Percentiles rank a stretch among this genome's conserved stretches.
Conservation (phyloP, 257 asterid genomes). For the Mentha longifolia region DNA sequence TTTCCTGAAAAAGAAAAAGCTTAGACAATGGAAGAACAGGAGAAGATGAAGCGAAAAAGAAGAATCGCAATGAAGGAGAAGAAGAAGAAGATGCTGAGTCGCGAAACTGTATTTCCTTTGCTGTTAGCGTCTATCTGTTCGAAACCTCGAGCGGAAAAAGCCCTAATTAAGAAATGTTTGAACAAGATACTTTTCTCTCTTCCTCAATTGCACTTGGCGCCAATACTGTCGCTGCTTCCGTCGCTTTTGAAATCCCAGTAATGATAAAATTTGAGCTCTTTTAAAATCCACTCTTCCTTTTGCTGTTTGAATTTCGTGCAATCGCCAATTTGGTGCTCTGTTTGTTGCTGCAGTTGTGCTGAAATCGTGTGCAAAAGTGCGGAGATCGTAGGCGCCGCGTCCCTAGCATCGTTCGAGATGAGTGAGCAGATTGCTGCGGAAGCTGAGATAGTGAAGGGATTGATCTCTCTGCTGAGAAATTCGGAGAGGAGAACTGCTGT, state of each 20-base stretch:
- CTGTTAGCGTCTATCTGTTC: slow-evolving; percentile 57
- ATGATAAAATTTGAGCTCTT: slow-evolving; percentile 4
- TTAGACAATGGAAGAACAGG: slow-evolving; percentile 19
- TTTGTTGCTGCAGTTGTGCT: slow-evolving; percentile 42
- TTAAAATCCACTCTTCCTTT: not conserved
- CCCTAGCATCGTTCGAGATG: slow-evolving; percentile 59
- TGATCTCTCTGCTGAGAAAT: slow-evolving; percentile 51
- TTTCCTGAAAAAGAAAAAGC: too few relatives aligned
- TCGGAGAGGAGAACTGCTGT: slow-evolving; percentile 42
- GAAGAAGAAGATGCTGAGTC: slow-evolving; percentile 23
- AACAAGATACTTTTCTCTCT: slow-evolving; percentile 45
- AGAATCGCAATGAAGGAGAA: slow-evolving; percentile 25
- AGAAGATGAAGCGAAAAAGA: slow-evolving; percentile 27
- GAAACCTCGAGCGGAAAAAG: slow-evolving; percentile 26
- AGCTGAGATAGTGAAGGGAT: slow-evolving; percentile 52
- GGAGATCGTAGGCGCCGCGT: slow-evolving; percentile 65
- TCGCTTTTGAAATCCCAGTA: slow-evolving; percentile 66
- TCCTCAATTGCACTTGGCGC: slow-evolving; percentile 40
- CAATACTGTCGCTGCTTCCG: slow-evolving; percentile 71
- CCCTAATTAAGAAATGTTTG: slow-evolving; percentile 53
- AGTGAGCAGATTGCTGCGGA: slow-evolving; percentile 63
- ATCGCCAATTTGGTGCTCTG: not conserved
- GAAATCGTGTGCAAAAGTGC: slow-evolving; percentile 54
- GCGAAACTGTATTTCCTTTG: slow-evolving; percentile 47
- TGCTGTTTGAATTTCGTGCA: not conserved